These are phyloP conservation scores for Polyporus arcularius DNA, from an alignment of 768 basidiomycete species.

Conservation along the genomic window DNA sequence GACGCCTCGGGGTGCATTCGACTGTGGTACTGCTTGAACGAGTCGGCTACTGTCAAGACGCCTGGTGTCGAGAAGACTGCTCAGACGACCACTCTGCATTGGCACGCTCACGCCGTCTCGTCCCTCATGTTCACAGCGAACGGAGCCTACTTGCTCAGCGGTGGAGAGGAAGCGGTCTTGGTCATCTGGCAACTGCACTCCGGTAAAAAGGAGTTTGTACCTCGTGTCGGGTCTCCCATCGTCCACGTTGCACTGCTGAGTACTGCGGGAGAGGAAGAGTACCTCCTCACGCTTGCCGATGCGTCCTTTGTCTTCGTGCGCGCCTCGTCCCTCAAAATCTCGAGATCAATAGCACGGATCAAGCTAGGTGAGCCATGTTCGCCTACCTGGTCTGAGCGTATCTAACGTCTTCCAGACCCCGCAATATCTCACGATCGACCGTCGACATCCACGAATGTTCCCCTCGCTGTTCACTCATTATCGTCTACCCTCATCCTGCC, in stretches of 20 bases:
- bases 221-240: slow-evolving; percentile 88
- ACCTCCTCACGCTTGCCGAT: slow-evolving; percentile 80
- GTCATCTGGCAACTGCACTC: slow-evolving; percentile 95
- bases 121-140: slow-evolving; percentile 86
- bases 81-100: slow-evolving; percentile 86
- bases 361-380: slow-evolving; percentile 60
- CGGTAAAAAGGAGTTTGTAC: slow-evolving; percentile 88
- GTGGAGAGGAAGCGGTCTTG: slow-evolving; percentile 94
- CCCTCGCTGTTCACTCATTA: slow-evolving; percentile 73
- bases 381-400: background rate
- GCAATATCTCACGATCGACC: slow-evolving; percentile 35
- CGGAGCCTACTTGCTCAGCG: slow-evolving; percentile 90
- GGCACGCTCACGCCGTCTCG: slow-evolving; percentile 95
- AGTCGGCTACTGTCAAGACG: slow-evolving; percentile 47
- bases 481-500: slow-evolving; percentile 83
- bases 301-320: slow-evolving; percentile 78
- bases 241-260: slow-evolving; percentile 63
- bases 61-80: slow-evolving; percentile 75
- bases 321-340: slow-evolving; percentile 69
- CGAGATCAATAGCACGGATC: slow-evolving; percentile 72
- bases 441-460: slow-evolving; percentile 48
- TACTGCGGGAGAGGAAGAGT: slow-evolving; percentile 75
- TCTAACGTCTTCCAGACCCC: slow-evolving; percentile 34
- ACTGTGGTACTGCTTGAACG: slow-evolving; percentile 90
- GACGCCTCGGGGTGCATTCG: slow-evolving; percentile 83